phyloP scores from a whole-genome alignment of 768 basidiomycete species.

The Agaricus subrufescens region DNA sequence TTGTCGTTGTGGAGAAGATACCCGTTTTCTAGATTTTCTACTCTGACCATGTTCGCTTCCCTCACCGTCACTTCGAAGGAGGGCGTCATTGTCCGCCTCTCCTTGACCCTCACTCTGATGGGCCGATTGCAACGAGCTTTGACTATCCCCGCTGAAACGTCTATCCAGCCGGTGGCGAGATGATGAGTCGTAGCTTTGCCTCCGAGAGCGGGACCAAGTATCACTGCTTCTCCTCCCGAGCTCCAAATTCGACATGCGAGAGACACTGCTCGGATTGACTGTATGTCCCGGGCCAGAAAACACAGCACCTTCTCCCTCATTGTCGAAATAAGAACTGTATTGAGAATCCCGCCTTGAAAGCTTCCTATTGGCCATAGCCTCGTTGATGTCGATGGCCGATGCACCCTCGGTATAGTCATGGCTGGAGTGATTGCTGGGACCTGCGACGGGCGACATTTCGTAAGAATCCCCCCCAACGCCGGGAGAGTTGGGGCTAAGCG shows the following conservation, averaged over 20 bases:
- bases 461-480: constrained; percentile 20
- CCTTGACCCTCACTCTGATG: constrained; percentile 28
- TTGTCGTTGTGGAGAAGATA: constrained; percentile 32
- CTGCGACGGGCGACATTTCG: constrained; percentile 39
- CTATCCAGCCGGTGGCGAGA: constrained; percentile 28
- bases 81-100: constrained; percentile 24
- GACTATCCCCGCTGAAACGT: constrained; percentile 44
- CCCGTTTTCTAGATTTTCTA: constrained; percentile 24
- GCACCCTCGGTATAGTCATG: constrained; percentile 88
- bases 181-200: constrained; percentile 46
- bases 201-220: constrained; percentile 42
- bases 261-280: constrained; percentile 73
- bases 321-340: constrained; percentile 51
- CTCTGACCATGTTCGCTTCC: constrained; percentile 9
- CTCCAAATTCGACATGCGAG: constrained; percentile 69
- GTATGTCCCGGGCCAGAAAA: constrained; percentile 74
- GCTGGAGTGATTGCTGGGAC: constrained; percentile 22
- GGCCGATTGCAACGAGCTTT: constrained; percentile 33
- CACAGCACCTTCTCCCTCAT: constrained; percentile 59
- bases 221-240: constrained; percentile 53
- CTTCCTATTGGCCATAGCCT: constrained; percentile 47
- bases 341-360: constrained; percentile 66
- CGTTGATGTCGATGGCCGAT: constrained; percentile 65
- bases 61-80: constrained; percentile 21
- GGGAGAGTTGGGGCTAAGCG: constrained; percentile 1